Percentiles rank a stretch among this genome's conserved stretches.
Conservation (phyloP, 495 filamentous ascomycete species). For the Immersiella caudata region DNA sequence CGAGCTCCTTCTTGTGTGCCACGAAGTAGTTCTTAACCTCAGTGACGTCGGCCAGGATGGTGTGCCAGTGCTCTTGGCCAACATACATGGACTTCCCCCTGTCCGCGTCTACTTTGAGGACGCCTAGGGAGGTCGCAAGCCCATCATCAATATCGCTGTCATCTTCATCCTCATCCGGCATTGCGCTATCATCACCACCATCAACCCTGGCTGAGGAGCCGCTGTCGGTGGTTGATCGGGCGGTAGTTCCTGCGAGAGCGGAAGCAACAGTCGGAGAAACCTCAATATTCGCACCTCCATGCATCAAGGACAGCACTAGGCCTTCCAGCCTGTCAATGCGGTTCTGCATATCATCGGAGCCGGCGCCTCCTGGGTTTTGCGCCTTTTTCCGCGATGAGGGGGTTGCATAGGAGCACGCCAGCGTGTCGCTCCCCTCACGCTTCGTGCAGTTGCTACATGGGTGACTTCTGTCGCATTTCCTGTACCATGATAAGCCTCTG, state of each 20-base stretch:
- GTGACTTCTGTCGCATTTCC: conserved; percentile 88
- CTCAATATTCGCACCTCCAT: conserved; percentile 67
- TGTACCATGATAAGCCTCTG: conserved; percentile 17
- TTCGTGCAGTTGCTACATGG: conserved; percentile 97
- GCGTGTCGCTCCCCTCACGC: conserved; percentile 69
- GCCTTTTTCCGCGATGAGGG: conserved; percentile 76
- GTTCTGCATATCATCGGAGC: conserved; percentile 97
- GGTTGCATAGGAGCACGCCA: conserved; percentile 88
- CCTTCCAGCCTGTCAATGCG: conserved; percentile 96
- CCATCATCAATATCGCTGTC: conserved; percentile 84
- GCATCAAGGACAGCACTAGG: conserved; percentile 94
- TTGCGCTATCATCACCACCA: conserved; percentile 54
- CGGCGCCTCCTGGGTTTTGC: conserved; percentile 62
- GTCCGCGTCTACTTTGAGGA: conserved; percentile 83
- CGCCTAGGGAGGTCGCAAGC: conserved; percentile 79
- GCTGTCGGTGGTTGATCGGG: conserved; percentile 66
- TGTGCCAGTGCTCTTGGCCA: conserved; percentile 88
- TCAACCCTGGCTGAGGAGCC: conserved; percentile 58
- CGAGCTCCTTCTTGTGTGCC: conserved; percentile 58
- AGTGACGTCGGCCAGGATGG: conserved; percentile 83
- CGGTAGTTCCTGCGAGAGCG: conserved; percentile 54
- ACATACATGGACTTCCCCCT: conserved; percentile 81
- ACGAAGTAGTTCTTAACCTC: conserved; percentile 91
- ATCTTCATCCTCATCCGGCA: conserved; percentile 56
- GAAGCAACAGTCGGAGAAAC: conserved; percentile 34